These are phyloP conservation scores for Oryza coarctata DNA, from an alignment of 176 grass and related monocot genomes.

Conservation along the genomic window DNA sequence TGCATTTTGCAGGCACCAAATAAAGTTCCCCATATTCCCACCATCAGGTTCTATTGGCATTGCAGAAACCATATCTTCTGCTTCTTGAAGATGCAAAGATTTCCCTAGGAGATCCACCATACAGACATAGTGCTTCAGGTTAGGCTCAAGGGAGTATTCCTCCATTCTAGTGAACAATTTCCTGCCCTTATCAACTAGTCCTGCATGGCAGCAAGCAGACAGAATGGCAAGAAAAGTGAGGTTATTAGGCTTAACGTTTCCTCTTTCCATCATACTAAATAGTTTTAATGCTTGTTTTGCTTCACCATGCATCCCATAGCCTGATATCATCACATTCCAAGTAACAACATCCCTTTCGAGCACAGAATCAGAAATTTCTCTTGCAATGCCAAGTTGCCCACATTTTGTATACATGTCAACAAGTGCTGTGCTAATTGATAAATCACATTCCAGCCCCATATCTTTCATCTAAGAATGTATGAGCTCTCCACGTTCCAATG, in stretches of 20 bases:
- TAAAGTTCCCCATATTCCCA: slow-evolving; percentile 66
- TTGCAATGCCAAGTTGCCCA: slow-evolving; percentile 55
- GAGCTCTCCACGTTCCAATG: slow-evolving; percentile 49
- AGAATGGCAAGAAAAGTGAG: slow-evolving; percentile 70
- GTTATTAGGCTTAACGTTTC: slow-evolving; percentile 43
- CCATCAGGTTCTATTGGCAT: slow-evolving; percentile 76
- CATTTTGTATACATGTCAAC: slow-evolving; percentile 84
- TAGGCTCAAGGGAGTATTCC: slow-evolving; percentile 47
- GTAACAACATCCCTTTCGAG: slow-evolving; percentile 59
- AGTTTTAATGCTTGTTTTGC: slow-evolving; percentile 55
- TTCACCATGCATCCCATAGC: slow-evolving; percentile 71
- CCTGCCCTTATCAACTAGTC: slow-evolving; percentile 57
- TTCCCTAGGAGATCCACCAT: slow-evolving; percentile 74
- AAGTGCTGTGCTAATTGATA: slow-evolving; percentile 54
- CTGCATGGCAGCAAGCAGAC: slow-evolving; percentile 71
- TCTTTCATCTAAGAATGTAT: slow-evolving; percentile 60
- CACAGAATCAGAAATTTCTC: slow-evolving; percentile 62
- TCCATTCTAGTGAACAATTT: slow-evolving; percentile 53
- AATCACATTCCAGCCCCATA: slow-evolving; percentile 45
- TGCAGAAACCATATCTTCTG: slow-evolving; percentile 57
- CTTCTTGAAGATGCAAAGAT: slow-evolving; percentile 57
- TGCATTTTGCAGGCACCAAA: slow-evolving; percentile 80
- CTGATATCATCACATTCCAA: slow-evolving; percentile 85
- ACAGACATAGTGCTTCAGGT: slow-evolving; percentile 70
- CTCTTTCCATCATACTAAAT: slow-evolving; percentile 57